phyloP scores from a whole-genome alignment of 768 basidiomycete species.

The Lactarius trivialis region DNA sequence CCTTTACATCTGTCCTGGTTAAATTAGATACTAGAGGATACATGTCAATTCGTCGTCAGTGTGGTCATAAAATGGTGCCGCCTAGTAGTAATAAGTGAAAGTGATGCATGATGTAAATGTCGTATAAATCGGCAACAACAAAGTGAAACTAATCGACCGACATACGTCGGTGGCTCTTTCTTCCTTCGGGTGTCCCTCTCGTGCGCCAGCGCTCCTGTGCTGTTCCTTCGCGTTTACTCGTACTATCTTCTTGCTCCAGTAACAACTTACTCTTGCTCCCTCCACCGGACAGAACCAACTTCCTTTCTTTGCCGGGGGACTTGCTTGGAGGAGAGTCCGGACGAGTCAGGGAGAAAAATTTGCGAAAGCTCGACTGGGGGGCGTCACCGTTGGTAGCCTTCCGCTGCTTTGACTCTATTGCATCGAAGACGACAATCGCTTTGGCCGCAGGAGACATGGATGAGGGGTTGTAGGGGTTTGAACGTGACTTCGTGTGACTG shows the following conservation, averaged over 20 bases:
- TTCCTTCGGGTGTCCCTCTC: conserved; percentile 9
- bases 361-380: conserved; percentile 24
- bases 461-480: conserved; percentile 43
- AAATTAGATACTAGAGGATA: conserved; percentile 3
- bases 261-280: conserved; percentile 9
- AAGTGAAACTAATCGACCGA: conserved; percentile 17
- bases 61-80: conserved; percentile 1
- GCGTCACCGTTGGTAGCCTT: conserved; percentile 26
- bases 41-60: neutral
- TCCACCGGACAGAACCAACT: neutral
- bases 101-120: neutral
- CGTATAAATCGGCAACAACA: neutral
- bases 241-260: conserved; percentile 15
- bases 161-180: conserved; percentile 16
- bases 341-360: conserved; percentile 25
- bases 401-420: conserved; percentile 43
- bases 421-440: conserved; percentile 55
- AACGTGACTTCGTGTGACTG: conserved; percentile 25
- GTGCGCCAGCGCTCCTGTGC: conserved; percentile 18
- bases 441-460: conserved; percentile 49
- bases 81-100: neutral
- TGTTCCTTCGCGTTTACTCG: conserved; percentile 7
- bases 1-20: conserved; percentile 46
- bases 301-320: conserved; percentile 4
- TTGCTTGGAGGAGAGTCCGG: conserved; percentile 16